Evolutionary conservation across 139 green algal genomes (phyloP).

Genomic region (Dunaliella primolecta): DNA sequence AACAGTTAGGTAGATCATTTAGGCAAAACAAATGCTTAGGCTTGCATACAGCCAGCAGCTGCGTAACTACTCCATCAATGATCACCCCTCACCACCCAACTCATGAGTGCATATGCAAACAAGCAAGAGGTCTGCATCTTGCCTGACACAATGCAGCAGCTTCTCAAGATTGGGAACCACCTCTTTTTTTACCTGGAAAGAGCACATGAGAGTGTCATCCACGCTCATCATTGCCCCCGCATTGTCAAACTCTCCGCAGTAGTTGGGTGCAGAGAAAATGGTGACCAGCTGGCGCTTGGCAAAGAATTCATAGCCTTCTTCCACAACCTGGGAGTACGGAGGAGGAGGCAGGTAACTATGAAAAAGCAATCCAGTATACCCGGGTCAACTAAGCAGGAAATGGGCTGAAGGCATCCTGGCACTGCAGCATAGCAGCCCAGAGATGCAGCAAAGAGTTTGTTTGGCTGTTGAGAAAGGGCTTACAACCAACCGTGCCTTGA

Average conservation of each 20-base stretch:
- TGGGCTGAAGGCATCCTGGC: too few relatives aligned
- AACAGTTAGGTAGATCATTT: too few relatives aligned
- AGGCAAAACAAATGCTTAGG: too few relatives aligned
- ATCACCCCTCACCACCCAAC: neutral
- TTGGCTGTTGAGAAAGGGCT: too few relatives aligned
- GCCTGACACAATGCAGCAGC: neutral
- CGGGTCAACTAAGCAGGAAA: too few relatives aligned
- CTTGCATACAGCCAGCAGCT: too few relatives aligned
- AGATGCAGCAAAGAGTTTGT: too few relatives aligned
- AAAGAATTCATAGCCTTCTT: conserved; percentile 99
- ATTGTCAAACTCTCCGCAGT: conserved; percentile 99
- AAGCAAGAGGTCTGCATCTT: too few relatives aligned
- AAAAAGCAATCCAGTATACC: too few relatives aligned
- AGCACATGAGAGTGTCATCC: conserved; percentile 99
- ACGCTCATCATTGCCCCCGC: conserved; percentile 99
- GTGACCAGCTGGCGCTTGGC: conserved; percentile 97
- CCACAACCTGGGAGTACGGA: conserved; percentile 83
- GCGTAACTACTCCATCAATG: neutral
- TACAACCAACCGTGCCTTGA: too few relatives aligned
- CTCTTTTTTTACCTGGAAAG: conserved; percentile 98
- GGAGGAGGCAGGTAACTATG: conserved; percentile 9
- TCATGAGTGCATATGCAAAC: too few relatives aligned
- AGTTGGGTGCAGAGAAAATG: conserved; percentile 98
- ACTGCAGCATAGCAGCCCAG: too few relatives aligned
- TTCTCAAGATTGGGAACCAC: neutral